Conservation (phyloP, 2,329 filamentous ascomycete genomes). For the Calonectria hawksworthii region DNA sequence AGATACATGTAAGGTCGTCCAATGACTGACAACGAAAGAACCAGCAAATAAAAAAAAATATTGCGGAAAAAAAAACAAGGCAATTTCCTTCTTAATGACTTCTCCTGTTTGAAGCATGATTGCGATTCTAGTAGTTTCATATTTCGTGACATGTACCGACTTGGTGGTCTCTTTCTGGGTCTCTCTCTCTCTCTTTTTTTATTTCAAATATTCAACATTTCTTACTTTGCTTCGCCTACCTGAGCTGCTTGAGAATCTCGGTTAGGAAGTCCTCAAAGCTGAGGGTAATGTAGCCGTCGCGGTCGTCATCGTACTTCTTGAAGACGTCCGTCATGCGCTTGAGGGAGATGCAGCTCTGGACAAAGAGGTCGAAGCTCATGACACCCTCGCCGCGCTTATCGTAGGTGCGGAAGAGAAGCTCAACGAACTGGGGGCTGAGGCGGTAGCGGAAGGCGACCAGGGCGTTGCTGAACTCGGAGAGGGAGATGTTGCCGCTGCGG, state of each 20-base stretch:
- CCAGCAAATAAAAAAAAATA: constrained; percentile 2
- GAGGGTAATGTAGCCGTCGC: constrained; percentile 91
- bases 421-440: constrained; percentile 85
- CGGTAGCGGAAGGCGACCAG: constrained; percentile 95
- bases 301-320: constrained; percentile 97
- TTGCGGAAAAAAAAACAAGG: neutral
- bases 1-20: neutral
- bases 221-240: constrained; percentile 50
- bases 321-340: constrained; percentile 99
- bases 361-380: constrained; percentile 96
- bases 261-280: constrained; percentile 87
- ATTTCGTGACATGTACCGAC: constrained; percentile 2
- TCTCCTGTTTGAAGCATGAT: constrained; percentile 1
- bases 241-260: constrained; percentile 74
- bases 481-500: constrained; percentile 86
- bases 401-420: constrained; percentile 88
- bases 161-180: neutral
- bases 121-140: constrained; percentile 18
- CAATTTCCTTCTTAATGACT: neutral
- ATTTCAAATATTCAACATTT: neutral
- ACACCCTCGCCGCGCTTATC: constrained; percentile 80
- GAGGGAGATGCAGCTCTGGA: constrained; percentile 95
- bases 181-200: neutral
- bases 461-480: constrained; percentile 90
- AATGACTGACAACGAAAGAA: neutral